phyloP scores from a whole-genome alignment of 257 asterid species.

The Asclepias syriaca region DNA sequence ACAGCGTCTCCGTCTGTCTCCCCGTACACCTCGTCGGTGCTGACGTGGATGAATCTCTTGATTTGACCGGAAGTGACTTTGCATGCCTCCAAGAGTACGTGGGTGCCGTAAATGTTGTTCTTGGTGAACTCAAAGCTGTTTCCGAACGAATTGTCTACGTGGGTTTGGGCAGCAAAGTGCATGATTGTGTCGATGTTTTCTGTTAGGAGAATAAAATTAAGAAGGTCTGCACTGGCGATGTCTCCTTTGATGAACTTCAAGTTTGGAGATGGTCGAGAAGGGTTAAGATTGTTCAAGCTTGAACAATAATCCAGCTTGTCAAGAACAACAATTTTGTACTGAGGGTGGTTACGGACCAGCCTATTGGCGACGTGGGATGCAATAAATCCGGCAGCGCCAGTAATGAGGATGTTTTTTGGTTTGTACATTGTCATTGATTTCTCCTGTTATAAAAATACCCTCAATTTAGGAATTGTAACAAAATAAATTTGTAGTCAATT shows the following conservation, averaged over 20 bases:
- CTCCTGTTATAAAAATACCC: no score
- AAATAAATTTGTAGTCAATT: no score
- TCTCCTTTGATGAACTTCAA: slow-evolving; percentile 70
- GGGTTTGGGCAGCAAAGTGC: slow-evolving; percentile 80
- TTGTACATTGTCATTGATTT: slow-evolving; percentile 30
- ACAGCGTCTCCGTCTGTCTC: slow-evolving; percentile 69
- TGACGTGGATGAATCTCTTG: slow-evolving; percentile 60
- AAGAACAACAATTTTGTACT: slow-evolving; percentile 58
- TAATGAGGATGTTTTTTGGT: slow-evolving; percentile 63
- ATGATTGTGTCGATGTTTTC: slow-evolving; percentile 62
- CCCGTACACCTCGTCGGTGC: slow-evolving; percentile 72
- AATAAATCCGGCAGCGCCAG: slow-evolving; percentile 76
- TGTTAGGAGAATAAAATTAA: slow-evolving; percentile 56
- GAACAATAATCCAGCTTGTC: slow-evolving; percentile 78
- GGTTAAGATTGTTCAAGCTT: slow-evolving; percentile 46
- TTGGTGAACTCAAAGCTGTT: slow-evolving; percentile 70
- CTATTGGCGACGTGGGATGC: slow-evolving; percentile 72
- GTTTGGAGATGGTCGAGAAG: slow-evolving; percentile 49
- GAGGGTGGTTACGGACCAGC: slow-evolving; percentile 54
- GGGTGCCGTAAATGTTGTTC: slow-evolving; percentile 70
- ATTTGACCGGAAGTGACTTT: slow-evolving; percentile 60
- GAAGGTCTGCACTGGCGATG: slow-evolving; percentile 61
- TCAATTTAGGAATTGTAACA: no score
- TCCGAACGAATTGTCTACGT: slow-evolving; percentile 67
- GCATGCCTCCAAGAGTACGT: slow-evolving; percentile 69